Conservation (phyloP, 106 monocot species). For the Dioscorea dumetorum region DNA sequence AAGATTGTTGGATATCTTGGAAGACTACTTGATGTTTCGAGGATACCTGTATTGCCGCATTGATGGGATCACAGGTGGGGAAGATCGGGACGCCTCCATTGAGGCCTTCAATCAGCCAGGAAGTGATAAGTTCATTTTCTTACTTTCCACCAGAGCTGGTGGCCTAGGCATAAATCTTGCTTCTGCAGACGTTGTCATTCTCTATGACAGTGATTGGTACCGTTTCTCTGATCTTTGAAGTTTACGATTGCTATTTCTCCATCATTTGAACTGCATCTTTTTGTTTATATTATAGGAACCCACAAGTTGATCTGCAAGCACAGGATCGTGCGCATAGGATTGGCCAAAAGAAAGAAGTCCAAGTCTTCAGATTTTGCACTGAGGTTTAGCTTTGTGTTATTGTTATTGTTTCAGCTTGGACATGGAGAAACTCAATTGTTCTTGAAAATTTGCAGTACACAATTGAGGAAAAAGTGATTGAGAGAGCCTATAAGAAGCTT, state of each 20-base stretch:
- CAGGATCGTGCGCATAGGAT: conserved; percentile 96
- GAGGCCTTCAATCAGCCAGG: conserved; percentile 79
- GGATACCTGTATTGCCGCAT: conserved; percentile 82
- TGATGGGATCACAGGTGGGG: conserved; percentile 94
- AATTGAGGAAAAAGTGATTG: conserved; percentile 98
- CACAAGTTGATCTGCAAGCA: conserved; percentile 93
- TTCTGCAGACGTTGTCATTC: conserved; percentile 94
- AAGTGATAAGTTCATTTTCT: conserved; percentile 83
- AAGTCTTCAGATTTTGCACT: conserved; percentile 93
- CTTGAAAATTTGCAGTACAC: conserved; percentile 58
- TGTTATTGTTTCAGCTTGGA: not conserved
- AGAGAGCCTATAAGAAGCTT: conserved; percentile 98
- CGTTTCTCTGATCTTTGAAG: not conserved
- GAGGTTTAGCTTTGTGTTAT: conserved; percentile 40
- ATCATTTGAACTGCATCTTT: not conserved
- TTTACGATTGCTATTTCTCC: not conserved
- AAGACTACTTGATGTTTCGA: conserved; percentile 80
- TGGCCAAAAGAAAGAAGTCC: conserved; percentile 97
- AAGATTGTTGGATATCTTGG: conserved; percentile 81
- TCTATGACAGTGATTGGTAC: conserved; percentile 91
- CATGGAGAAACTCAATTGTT: not conserved
- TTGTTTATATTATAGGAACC: conserved; percentile 52
- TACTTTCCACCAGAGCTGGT: conserved; percentile 92
- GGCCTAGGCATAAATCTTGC: conserved; percentile 93
- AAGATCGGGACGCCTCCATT: conserved; percentile 91